These are phyloP conservation scores for Dactylonectria estremocensis DNA, from an alignment of 2,329 filamentous ascomycete genomes.

Conservation along the genomic window DNA sequence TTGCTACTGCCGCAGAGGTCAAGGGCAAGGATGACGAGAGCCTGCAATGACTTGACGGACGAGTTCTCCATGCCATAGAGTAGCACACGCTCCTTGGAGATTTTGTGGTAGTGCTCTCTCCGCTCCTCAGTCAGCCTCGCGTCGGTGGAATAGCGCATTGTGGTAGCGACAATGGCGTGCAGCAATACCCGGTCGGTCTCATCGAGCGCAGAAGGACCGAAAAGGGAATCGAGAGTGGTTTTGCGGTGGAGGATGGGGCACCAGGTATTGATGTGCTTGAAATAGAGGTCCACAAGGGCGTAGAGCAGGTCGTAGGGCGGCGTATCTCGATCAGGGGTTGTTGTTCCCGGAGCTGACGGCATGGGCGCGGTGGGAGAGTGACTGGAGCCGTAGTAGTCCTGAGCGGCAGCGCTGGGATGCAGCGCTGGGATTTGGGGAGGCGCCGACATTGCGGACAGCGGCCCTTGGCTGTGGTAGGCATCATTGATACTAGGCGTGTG, in stretches of 20 bases:
- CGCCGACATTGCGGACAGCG: slow-evolving; percentile 57
- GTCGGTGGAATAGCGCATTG: slow-evolving; percentile 87
- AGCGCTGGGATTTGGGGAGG: slow-evolving; percentile 54
- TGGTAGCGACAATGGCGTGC: slow-evolving; percentile 91
- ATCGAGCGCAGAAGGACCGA: slow-evolving; percentile 82
- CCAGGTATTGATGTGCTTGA: slow-evolving; percentile 86
- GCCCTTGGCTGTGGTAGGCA: slow-evolving; percentile 63
- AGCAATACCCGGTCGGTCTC: slow-evolving; percentile 87
- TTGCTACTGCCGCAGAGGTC: slow-evolving; percentile 91
- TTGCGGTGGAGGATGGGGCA: slow-evolving; percentile 92
- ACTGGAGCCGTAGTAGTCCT: slow-evolving; percentile 65
- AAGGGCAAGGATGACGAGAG: slow-evolving; percentile 87
- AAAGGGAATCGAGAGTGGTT: slow-evolving; percentile 85
- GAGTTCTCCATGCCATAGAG: slow-evolving; percentile 92
- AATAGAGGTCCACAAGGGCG: slow-evolving; percentile 81
- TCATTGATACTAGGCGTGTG: slow-evolving; percentile 65
- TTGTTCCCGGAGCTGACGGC: slow-evolving; percentile 55
- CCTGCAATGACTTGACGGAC: slow-evolving; percentile 89
- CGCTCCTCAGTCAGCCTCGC: slow-evolving; percentile 80
- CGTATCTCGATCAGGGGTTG: slow-evolving; percentile 72
- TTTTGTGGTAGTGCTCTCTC: slow-evolving; percentile 81
- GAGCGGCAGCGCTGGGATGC: slow-evolving; percentile 59
- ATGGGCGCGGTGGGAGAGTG: slow-evolving; percentile 73
- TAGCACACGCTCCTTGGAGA: slow-evolving; percentile 88
- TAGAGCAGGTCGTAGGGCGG: slow-evolving; percentile 84